Evolutionary conservation across 441 rosid species (phyloP), one percentile per base, ranked within the genome.

Genomic region (Adansonia madagascariensis): DNA sequence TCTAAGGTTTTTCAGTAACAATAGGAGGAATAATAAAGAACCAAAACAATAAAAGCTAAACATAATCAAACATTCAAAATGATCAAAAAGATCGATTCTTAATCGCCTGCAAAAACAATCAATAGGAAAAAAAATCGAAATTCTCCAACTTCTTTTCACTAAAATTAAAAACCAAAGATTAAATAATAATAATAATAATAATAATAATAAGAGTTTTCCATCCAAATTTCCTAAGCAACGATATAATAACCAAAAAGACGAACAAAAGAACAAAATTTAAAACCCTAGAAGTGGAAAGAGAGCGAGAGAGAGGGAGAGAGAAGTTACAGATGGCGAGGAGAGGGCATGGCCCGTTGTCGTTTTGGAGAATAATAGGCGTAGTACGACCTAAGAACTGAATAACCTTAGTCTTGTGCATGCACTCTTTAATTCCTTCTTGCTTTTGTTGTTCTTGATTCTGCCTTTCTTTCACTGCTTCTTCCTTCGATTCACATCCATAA

Each of bases 271-370:
- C 43, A 1, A 12, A 6, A 12, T 50, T 14, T 7, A 24, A 61
- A 71, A 78, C 82, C 80, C 84, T 78, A 88, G 46, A 60, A 71
- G 47, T 9, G 49, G 35, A 11, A 10, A 27, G 64, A 78, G 43
- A 77, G 76, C 31, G 64, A 78, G 43, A 77, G 76, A 60, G 20
- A 35, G 52, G 27, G 41, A 61, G 66, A 61, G 41, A 65, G 44
- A 49, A 67, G 76, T 78, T 86, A 91, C 99, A 94, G 81, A 96
- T 96, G 77, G 99, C 99, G 69, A 96, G 90, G 43, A 94, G 88
- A 82, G 99, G 99, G 74, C 99, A 96, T 66, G 99, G 97, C 77
- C 99, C 98, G 85, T 96, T 94, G 85, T 94, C 98, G 84, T 94
- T 96, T 79, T 96, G 99, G 80, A 96, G 98, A 78, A 96, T 80